Evolutionary conservation across 2,329 filamentous ascomycete species (phyloP).

Genomic region (Pseudopithomyces chartarum): DNA sequence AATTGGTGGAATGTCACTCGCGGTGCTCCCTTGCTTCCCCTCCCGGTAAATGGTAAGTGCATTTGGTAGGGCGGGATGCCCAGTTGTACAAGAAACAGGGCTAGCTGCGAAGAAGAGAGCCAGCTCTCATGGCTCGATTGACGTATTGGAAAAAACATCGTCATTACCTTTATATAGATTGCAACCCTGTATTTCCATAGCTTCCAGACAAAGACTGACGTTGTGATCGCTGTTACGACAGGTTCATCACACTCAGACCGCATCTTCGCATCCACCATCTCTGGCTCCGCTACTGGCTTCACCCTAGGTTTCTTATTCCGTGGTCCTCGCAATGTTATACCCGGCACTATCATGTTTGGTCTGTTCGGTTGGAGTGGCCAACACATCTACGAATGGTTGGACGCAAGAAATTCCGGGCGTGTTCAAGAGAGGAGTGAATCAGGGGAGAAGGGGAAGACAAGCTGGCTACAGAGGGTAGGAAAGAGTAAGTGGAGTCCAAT

Average conservation of each 20-base stretch:
- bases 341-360: constrained; percentile 64
- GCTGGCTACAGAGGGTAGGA: constrained; percentile 55
- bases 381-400: constrained; percentile 57
- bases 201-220: no score
- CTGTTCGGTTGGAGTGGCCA: constrained; percentile 64
- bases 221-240: constrained; percentile 24
- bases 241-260: constrained; percentile 64
- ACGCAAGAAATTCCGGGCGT: constrained; percentile 50
- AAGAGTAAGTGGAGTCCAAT: constrained; percentile 74
- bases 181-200: no score
- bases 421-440: constrained; percentile 41
- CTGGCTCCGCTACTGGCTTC: constrained; percentile 69
- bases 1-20: constrained; percentile 40
- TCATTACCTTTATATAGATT: no score
- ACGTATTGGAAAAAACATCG: no score
- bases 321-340: constrained; percentile 48
- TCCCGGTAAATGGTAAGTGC: constrained; percentile 22
- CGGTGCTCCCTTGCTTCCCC: constrained; percentile 23
- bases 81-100: no score
- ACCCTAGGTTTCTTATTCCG: constrained; percentile 61
- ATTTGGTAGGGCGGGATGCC: no score
- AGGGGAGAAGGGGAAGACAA: constrained; percentile 30
- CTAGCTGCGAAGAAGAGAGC: no score
- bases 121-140: no score
- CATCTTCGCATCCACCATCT: constrained; percentile 69